A percentile compares a stretch with the other conserved stretches of the same genome.
Conservation (phyloP, 2,329 filamentous ascomycete species). For the Zasmidium angulare region DNA sequence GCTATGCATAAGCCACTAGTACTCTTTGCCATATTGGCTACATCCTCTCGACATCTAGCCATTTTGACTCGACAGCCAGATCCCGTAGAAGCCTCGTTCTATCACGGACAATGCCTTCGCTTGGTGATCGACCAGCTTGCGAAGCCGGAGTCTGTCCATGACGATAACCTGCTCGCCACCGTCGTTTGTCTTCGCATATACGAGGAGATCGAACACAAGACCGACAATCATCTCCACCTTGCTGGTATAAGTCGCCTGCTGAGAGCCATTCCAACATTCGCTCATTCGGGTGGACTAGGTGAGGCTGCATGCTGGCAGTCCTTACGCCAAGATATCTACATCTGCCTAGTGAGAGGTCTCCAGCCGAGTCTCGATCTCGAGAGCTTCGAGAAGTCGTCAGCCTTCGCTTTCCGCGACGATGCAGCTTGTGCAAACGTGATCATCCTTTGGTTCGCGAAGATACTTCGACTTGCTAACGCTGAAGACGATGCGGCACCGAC, state of each 20-base stretch:
- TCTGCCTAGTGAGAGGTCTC: constrained; percentile 39
- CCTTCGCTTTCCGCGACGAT: constrained; percentile 40
- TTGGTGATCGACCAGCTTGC: constrained; percentile 37
- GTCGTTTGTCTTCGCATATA: constrained; percentile 38
- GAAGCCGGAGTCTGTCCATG: constrained; percentile 21
- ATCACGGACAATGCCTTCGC: constrained; percentile 37
- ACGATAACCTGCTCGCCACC: constrained; percentile 36
- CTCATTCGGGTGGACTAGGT: constrained; percentile 40
- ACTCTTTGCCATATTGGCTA: constrained; percentile 35
- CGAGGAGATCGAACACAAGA: constrained; percentile 35
- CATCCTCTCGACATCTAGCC: constrained; percentile 37
- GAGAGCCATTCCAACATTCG: constrained; percentile 41
- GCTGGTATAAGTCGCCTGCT: constrained; percentile 41
- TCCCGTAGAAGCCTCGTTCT: constrained; percentile 33
- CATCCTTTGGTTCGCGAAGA: constrained; percentile 41
- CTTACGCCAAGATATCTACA: constrained; percentile 44
- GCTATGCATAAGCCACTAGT: constrained; percentile 36
- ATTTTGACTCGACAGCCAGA: constrained; percentile 24
- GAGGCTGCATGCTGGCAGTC: constrained; percentile 46
- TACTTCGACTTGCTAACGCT: constrained; percentile 30
- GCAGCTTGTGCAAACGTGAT: constrained; percentile 41
- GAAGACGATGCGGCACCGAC: constrained; percentile 2
- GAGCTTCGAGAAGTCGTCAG: constrained; percentile 41
- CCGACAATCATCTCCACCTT: constrained; percentile 40
- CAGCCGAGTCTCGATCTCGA: constrained; percentile 40